These are phyloP conservation scores for Colletotrichum sp. DNA, from an alignment of 2,329 filamentous ascomycete species.

Conservation along the genomic window DNA sequence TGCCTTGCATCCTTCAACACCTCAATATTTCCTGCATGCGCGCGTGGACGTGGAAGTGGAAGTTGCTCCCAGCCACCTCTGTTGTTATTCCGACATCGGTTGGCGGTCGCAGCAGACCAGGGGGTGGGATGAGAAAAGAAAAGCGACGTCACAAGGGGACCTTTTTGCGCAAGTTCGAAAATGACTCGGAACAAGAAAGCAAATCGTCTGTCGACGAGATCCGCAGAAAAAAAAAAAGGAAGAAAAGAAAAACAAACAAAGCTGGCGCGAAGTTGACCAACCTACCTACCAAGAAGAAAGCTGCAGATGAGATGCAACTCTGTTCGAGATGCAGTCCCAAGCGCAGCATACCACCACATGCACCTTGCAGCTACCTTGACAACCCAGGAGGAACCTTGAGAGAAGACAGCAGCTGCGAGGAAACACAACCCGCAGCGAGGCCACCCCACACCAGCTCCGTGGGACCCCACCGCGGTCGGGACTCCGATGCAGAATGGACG, in stretches of 20 bases:
- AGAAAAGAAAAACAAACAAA: neutral
- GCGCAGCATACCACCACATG: neutral
- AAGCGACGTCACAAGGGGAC: neutral
- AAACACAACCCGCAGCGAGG: neutral
- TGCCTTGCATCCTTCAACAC: neutral
- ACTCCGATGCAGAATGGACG: neutral
- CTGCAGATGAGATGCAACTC: neutral
- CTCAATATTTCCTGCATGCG: neutral
- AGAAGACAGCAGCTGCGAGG: neutral
- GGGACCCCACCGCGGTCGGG: neutral
- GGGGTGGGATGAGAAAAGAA: neutral
- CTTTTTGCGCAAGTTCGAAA: neutral
- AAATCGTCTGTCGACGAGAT: neutral
- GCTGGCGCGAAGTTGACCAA: neutral
- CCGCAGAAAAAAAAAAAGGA: neutral
- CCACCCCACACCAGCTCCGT: neutral
- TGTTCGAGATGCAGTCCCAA: neutral
- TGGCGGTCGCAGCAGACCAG: neutral
- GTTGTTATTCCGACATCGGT: neutral
- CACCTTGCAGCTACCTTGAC: neutral
- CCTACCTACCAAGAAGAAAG: neutral
- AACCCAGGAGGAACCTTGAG: neutral
- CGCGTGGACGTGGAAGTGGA: neutral
- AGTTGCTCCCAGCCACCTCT: neutral
- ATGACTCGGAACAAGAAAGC: neutral